phyloP scores from a whole-genome alignment of 2,329 filamentous ascomycete genomes.

The Dichotomopilus funicola region DNA sequence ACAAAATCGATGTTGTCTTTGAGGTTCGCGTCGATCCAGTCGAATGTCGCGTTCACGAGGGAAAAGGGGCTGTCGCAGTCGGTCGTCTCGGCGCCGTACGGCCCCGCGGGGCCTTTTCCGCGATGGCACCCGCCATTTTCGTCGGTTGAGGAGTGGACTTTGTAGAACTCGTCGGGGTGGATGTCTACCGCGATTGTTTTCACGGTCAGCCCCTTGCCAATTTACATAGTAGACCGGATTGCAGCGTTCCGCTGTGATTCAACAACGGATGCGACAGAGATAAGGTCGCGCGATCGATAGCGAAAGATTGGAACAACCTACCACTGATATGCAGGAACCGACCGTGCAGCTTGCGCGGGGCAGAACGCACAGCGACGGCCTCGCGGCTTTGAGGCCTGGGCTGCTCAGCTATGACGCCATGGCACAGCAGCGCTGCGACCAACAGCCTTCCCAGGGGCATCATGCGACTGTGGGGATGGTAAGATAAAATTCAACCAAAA shows the following conservation, averaged over 20 bases:
- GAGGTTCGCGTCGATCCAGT: slow-evolving; percentile 76
- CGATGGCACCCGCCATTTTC: slow-evolving; percentile 70
- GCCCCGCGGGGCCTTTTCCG: slow-evolving; percentile 67
- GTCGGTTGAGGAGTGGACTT: slow-evolving; percentile 65
- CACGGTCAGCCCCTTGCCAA: too few species aligned
- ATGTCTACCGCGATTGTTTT: slow-evolving; percentile 55
- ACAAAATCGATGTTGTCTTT: slow-evolving; percentile 81
- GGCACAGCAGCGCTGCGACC: slow-evolving; percentile 26
- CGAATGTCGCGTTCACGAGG: slow-evolving; percentile 81
- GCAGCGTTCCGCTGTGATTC: too few species aligned
- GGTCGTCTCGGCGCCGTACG: slow-evolving; percentile 77
- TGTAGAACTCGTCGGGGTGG: slow-evolving; percentile 86
- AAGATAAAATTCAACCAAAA: not conserved
- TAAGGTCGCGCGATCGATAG: not conserved
- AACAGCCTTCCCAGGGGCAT: slow-evolving; percentile 22
- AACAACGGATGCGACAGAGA: not conserved
- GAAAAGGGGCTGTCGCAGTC: slow-evolving; percentile 80
- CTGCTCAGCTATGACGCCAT: slow-evolving; percentile 27
- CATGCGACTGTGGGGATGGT: not conserved
- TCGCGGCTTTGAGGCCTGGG: slow-evolving; percentile 5
- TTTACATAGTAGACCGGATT: too few species aligned
- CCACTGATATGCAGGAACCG: slow-evolving; percentile 86
- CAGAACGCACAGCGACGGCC: slow-evolving; percentile 11
- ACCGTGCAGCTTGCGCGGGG: slow-evolving; percentile 52
- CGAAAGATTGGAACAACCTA: slow-evolving; percentile 29